phyloP scores from a whole-genome alignment of 257 asterid species.

The Leptodermis oblonga region DNA sequence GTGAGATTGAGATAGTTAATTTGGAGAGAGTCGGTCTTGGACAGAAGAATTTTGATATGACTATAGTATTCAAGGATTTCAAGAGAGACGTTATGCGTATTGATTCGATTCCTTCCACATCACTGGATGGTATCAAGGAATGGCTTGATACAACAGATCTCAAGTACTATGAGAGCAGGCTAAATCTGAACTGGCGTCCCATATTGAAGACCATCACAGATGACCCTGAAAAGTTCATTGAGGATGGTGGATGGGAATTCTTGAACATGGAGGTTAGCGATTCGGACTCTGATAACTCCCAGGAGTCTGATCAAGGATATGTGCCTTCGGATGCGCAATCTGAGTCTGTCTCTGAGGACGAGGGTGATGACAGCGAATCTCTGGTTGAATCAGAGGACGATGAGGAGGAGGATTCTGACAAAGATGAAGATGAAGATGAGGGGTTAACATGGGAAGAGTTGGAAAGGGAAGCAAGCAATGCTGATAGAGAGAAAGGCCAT shows the following conservation, averaged over 20 bases:
- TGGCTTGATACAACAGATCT: constrained; percentile 34
- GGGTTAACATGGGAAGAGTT: constrained; percentile 33
- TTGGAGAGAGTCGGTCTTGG: constrained; percentile 32
- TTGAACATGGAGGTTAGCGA: constrained; percentile 28
- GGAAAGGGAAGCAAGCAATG: constrained; percentile 28
- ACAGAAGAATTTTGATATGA: constrained; percentile 34
- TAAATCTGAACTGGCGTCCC: constrained; percentile 29
- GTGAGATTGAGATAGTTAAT: constrained; percentile 35
- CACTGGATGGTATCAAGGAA: constrained; percentile 33
- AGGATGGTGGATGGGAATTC: constrained; percentile 33
- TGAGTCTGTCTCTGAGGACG: constrained; percentile 28
- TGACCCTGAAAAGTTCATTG: constrained; percentile 27
- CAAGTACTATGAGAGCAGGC: constrained; percentile 32
- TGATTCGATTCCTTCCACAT: constrained; percentile 28
- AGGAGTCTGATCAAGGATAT: constrained; percentile 31
- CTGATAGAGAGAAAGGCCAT: constrained; percentile 25
- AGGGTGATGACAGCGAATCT: constrained; percentile 28
- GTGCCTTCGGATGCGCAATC: constrained; percentile 28
- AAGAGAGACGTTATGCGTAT: constrained; percentile 30
- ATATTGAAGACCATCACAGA: constrained; percentile 28
- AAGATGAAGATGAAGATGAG: constrained; percentile 24
- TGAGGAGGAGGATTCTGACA: constrained; percentile 23
- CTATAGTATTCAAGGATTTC: constrained; percentile 32
- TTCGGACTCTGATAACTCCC: constrained; percentile 25
- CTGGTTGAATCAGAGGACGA: constrained; percentile 27